These are phyloP conservation scores for Quercus rubra DNA, from an alignment of 306 rosid species.

Conservation along the genomic window DNA sequence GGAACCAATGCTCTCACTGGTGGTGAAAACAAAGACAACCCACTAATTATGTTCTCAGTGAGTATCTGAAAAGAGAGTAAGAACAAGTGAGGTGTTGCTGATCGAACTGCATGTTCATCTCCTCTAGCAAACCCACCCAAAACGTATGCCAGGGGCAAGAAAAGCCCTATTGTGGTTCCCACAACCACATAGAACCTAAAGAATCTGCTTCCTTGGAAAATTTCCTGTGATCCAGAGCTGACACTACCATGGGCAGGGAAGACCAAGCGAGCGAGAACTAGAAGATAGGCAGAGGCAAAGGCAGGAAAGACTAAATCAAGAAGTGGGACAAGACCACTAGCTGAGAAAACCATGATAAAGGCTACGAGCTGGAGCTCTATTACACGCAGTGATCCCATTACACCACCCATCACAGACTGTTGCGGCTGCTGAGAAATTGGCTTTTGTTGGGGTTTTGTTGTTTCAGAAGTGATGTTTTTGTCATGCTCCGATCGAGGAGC, in stretches of 20 bases:
- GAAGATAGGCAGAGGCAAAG: conserved; percentile 53
- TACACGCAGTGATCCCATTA: conserved; percentile 75
- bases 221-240: conserved; percentile 26
- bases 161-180: conserved; percentile 68
- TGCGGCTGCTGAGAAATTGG: not conserved
- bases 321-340: conserved; percentile 78
- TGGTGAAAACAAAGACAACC: conserved; percentile 70
- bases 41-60: conserved; percentile 70
- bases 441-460: not conserved
- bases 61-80: conserved; percentile 72
- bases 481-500: conserved; percentile 34
- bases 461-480: not conserved
- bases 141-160: conserved; percentile 77
- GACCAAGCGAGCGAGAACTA: conserved; percentile 55
- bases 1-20: conserved; percentile 83
- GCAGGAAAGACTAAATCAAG: conserved; percentile 64
- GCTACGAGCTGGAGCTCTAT: conserved; percentile 89
- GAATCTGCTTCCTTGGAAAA: conserved; percentile 46
- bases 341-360: conserved; percentile 81
- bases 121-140: conserved; percentile 89
- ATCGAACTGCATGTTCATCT: conserved; percentile 74
- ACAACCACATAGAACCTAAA: conserved; percentile 60
- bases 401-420: conserved; percentile 27
- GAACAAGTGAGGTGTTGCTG: conserved; percentile 78
- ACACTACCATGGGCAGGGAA: conserved; percentile 44